Conservation (phyloP, 306 rosid species). For the Arachis stenosperma region DNA sequence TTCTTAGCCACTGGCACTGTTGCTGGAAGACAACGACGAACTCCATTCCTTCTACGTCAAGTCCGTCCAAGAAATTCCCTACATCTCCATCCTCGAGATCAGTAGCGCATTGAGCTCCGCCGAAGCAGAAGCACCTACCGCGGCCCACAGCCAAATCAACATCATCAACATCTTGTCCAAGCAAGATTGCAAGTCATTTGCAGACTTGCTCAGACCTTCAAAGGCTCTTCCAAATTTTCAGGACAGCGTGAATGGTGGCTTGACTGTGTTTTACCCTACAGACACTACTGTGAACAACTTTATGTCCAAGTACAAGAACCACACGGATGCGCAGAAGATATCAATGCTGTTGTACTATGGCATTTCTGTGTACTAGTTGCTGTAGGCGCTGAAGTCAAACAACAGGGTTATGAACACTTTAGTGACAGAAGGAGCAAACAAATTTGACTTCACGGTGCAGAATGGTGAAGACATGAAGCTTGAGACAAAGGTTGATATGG, state of each 20-base stretch:
- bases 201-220: conserved; percentile 55
- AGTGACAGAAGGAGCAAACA: conserved; percentile 75
- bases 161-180: conserved; percentile 65
- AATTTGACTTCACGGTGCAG: conserved; percentile 82
- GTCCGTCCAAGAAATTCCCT: conserved; percentile 64
- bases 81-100: conserved; percentile 77
- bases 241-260: conserved; percentile 68
- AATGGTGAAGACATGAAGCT: conserved; percentile 75
- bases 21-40: conserved; percentile 63
- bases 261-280: conserved; percentile 88
- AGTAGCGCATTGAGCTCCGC: conserved; percentile 71
- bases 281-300: conserved; percentile 58
- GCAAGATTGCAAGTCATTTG: conserved; percentile 89
- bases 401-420: conserved; percentile 80
- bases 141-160: conserved; percentile 64
- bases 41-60: conserved; percentile 32
- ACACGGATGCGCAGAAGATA: conserved; percentile 59
- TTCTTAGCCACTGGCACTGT: conserved; percentile 83
- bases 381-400: conserved; percentile 69
- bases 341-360: conserved; percentile 75
- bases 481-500: conserved; percentile 67
- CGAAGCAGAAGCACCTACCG: conserved; percentile 89
- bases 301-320: conserved; percentile 70
- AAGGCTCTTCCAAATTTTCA: conserved; percentile 65
- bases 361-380: conserved; percentile 68